phyloP scores from a whole-genome alignment of 2,329 filamentous ascomycete genomes.

The Aspergillus eucalypticola region DNA sequence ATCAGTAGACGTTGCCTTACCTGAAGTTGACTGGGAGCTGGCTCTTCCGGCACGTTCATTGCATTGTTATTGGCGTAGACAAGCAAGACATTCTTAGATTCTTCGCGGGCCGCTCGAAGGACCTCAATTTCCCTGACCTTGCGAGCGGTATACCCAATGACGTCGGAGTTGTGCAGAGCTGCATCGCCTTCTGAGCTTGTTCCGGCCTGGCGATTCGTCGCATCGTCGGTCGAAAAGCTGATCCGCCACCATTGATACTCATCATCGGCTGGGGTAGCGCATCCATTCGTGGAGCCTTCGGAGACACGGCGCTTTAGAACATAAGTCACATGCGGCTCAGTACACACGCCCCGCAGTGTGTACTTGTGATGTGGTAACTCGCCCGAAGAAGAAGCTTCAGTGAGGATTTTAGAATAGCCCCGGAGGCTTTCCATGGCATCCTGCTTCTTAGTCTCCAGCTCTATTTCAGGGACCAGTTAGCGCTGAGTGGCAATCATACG shows the following conservation, averaged over 20 bases:
- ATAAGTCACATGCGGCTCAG: constrained; percentile 59
- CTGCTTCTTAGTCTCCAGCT: constrained; percentile 46
- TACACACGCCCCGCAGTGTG: constrained; percentile 60
- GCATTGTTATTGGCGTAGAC: constrained; percentile 60
- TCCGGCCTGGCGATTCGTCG: constrained; percentile 38
- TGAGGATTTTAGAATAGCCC: constrained; percentile 49
- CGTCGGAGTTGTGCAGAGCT: constrained; percentile 32
- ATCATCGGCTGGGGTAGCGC: constrained; percentile 25
- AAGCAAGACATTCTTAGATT: constrained; percentile 55
- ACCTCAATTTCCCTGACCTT: constrained; percentile 56
- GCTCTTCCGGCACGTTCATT: constrained; percentile 34
- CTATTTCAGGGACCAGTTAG: constrained; percentile 31
- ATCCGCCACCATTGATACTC: constrained; percentile 59
- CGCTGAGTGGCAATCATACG: background rate
- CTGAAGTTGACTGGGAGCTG: constrained; percentile 39
- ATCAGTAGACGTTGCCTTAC: constrained; percentile 26
- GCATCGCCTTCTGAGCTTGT: constrained; percentile 18
- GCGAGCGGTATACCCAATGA: constrained; percentile 42
- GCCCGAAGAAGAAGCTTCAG: constrained; percentile 44
- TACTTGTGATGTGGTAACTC: constrained; percentile 52
- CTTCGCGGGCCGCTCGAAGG: constrained; percentile 54
- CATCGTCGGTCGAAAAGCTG: constrained; percentile 50
- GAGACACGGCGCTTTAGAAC: constrained; percentile 46
- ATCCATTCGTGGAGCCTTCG: constrained; percentile 21
- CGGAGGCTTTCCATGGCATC: constrained; percentile 45